Percentiles rank a stretch among this genome's conserved stretches.
Evolutionary conservation across 129 eudicot species (phyloP).

Genomic region (Ambrosia trifida): DNA sequence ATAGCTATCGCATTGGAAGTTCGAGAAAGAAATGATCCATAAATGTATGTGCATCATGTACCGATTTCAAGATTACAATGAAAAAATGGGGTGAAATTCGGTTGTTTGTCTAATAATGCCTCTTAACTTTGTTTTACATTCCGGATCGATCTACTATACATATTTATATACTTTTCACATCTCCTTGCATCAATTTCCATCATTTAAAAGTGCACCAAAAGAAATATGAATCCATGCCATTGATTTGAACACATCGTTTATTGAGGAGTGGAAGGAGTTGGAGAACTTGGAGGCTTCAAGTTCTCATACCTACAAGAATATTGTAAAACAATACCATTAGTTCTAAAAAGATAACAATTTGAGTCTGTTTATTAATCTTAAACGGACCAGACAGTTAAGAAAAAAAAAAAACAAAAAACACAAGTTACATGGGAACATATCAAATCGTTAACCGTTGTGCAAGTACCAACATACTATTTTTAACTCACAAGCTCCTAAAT

Average conservation of each 20-base stretch:
- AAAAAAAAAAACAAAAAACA: not conserved
- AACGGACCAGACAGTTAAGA: no score
- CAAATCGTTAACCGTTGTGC: not conserved
- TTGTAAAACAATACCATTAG: not conserved
- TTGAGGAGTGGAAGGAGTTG: conserved; percentile 52
- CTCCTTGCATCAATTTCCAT: conserved; percentile 12
- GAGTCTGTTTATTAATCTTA: not conserved
- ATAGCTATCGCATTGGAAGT: not conserved
- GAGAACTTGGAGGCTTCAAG: conserved; percentile 83
- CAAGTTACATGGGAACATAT: not conserved
- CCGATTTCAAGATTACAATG: conserved; percentile 35
- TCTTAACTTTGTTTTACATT: conserved; percentile 38
- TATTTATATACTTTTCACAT: conserved; percentile 30
- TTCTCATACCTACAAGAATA: conserved; percentile 62
- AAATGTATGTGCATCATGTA: conserved; percentile 25
- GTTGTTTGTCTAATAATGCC: conserved; percentile 32
- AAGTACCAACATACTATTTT: not conserved
- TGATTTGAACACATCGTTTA: conserved; percentile 22
- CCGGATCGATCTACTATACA: conserved; percentile 43
- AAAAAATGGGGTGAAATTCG: conserved; percentile 39
- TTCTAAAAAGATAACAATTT: not conserved
- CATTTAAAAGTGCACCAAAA: conserved; percentile 16
- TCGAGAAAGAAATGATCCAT: conserved; percentile 19
- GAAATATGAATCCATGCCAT: conserved; percentile 17
- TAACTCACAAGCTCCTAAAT: not conserved